phyloP scores from a whole-genome alignment of 2,329 filamentous ascomycete species.

The Penicillium sp. region DNA sequence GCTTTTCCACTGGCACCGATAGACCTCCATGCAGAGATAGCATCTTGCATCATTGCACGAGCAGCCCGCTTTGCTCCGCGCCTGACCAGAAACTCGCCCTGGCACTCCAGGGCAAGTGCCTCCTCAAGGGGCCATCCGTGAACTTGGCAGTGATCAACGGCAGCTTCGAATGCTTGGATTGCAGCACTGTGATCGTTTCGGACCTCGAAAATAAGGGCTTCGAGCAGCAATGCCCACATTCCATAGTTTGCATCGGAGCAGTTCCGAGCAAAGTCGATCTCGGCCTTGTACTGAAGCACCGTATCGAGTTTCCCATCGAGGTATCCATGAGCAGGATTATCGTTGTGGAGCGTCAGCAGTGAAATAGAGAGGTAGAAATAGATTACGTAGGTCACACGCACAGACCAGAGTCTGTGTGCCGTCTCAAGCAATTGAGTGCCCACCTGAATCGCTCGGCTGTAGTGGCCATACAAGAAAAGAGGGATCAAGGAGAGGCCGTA shows the following conservation, averaged over 20 bases:
- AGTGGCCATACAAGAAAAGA: conserved; percentile 46
- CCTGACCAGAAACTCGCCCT: conserved; percentile 54
- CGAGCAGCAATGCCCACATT: conserved; percentile 54
- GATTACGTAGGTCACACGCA: conserved; percentile 41
- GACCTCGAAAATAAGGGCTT: conserved; percentile 53
- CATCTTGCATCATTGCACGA: conserved; percentile 54
- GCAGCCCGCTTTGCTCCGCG: conserved; percentile 57
- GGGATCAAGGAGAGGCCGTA: conserved; percentile 47
- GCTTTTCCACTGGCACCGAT: conserved; percentile 58
- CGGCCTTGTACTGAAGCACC: conserved; percentile 47
- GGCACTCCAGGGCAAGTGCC: conserved; percentile 57
- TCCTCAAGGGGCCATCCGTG: conserved; percentile 57
- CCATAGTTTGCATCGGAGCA: conserved; percentile 58
- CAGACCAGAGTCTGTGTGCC: conserved; percentile 46
- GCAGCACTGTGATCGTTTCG: conserved; percentile 43
- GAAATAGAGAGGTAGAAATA: conserved; percentile 46
- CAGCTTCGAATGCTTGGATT: conserved; percentile 50
- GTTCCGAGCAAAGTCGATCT: conserved; percentile 50
- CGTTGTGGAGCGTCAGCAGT: conserved; percentile 42
- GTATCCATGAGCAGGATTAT: conserved; percentile 42
- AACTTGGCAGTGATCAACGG: conserved; percentile 58
- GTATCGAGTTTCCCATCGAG: conserved; percentile 47
- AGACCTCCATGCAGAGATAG: conserved; percentile 55
- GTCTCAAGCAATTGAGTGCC: conserved; percentile 40
- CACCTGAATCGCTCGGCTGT: conserved; percentile 43